Evolutionary conservation across 495 filamentous ascomycete species (phyloP), one percentile per base, ranked within the genome.

Genomic region (Tuber brumale): DNA sequence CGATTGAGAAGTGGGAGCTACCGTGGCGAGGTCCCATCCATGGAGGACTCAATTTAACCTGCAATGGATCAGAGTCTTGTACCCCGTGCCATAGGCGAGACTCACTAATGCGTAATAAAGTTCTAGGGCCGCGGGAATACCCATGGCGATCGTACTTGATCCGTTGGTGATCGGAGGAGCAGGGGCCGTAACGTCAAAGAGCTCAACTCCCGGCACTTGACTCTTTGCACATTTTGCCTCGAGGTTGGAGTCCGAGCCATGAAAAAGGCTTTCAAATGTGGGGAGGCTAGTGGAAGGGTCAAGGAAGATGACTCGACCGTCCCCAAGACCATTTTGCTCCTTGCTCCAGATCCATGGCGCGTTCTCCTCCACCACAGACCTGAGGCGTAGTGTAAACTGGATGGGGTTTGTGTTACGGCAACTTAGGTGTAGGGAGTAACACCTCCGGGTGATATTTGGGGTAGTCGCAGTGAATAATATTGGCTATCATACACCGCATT

Each of bases 1-100:
- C 90, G 39, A 94, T 85, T 9, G 81, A 81, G 44, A 96, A 92
- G 8, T 85, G 83, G 14, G 85, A 83, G 73, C 87, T 89, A 21
- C 95, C 95, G 84, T 99, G 95, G 23, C 93, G 86, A 35, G 95
- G 95, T 0, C 91, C 93, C 21, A 98, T 86, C 95, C 95, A 98
- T 1, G 94, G 90, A 43, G 86, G 87, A 89, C 91, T 94, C 3
- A 92, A 84, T 69, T 81, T 82, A 27, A 81, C 76, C 79, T 81
- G 41, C 0, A 37, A 16, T 66, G 27, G 1, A 48, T 81, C 45
- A 81, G 73, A 12, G 14, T 1, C 37, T 71, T 21, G 71, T 16
- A 70, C 23, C 48, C 2, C 39, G 35, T 42, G 5, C 23, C 8
- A 69, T 16, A n/a, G 27, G 35, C 41, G 41, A 51, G 57, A 35